phyloP scores from a whole-genome alignment of 2,329 filamentous ascomycete genomes.

The Coniochaeta prunicola region DNA sequence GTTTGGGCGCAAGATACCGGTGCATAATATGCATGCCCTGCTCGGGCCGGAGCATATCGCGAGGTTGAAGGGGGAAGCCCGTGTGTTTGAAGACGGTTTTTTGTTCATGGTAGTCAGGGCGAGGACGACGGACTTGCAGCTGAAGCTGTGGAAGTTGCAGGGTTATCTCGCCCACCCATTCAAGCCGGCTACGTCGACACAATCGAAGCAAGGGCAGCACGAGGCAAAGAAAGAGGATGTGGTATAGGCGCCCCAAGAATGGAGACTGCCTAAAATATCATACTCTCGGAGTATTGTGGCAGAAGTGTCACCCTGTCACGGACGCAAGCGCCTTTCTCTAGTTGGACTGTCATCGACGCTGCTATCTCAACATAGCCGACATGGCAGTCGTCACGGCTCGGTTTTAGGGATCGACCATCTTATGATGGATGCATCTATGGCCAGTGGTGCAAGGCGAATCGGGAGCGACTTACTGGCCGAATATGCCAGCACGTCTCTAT shows the following conservation, averaged over 20 bases:
- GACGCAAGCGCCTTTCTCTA: too few relatives aligned
- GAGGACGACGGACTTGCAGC: conserved; percentile 36
- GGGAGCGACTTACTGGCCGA: too few relatives aligned
- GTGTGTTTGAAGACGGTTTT: conserved; percentile 26
- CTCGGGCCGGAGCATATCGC: conserved; percentile 39
- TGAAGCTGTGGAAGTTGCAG: conserved; percentile 51
- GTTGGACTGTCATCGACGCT: too few relatives aligned
- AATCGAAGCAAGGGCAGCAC: neutral
- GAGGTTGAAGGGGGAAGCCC: conserved; percentile 27
- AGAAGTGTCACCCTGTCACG: too few relatives aligned
- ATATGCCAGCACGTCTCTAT: too few relatives aligned
- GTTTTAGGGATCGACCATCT: too few relatives aligned
- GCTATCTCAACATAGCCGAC: too few relatives aligned
- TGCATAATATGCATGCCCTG: conserved; percentile 45
- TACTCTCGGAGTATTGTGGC: too few relatives aligned
- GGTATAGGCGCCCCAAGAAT: neutral
- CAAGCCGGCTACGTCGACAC: neutral
- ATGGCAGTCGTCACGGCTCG: too few relatives aligned
- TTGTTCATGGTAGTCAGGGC: conserved; percentile 36
- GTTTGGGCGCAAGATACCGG: conserved; percentile 31
- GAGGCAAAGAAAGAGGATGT: neutral
- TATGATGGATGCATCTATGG: too few relatives aligned
- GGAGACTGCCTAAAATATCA: neutral
- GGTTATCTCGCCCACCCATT: conserved; percentile 35
- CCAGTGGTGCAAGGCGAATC: too few relatives aligned